Base-by-base conservation (phyloP, 176 grass and related monocot species). In the Avena sativa region DNA sequence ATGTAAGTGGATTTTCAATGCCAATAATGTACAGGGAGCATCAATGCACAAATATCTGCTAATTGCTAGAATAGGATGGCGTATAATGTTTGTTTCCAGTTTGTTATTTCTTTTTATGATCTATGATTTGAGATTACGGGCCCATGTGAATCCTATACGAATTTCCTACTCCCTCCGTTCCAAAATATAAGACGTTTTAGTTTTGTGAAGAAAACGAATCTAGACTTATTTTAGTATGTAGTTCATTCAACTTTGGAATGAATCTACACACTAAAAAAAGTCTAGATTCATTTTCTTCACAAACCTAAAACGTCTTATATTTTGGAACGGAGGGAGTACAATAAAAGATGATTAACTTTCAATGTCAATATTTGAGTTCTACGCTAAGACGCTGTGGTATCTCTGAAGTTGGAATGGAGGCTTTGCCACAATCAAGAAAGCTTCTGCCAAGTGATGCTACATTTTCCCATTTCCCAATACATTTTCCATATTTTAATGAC, bases 321-420 rank as follows among this genome's bases (percentile, higher is more conserved):
- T n/a, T n/a, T n/a, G n/a, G n/a, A n/a, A n/a, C n/a, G n/a, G n/a
- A n/a, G n/a, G n/a, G n/a, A n/a, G n/a, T n/a, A 9, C 26, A 82
- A 20, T 15, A 20, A 49, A 82, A 52, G 12, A 12, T 75, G 10
- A 81, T 44, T 81, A 65, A 8, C 19, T 85, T 59, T 80, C 23
- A 57, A 12, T 38, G 12, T 28, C 23, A 38, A 56, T 23, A 85
- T 53, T 12, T 7, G 12, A 17, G 4, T 51, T 38, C 34, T 2
- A 74, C 2, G 12, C 21, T 50, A 65, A 15, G 62, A 30, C 12
- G 21, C 30, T 36, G 7, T 26, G n/a, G 10, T 74, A 23, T 25
- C 44, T 49, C 46, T 49, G n/a, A 25, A 25, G 71, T 4, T 34
- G 66, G 2, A 67, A 5, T 83, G 8, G 48, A 58, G 62, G 49